These are phyloP conservation scores for Cymbidium sinense DNA, from an alignment of 106 monocot genomes.

Conservation along the genomic window DNA sequence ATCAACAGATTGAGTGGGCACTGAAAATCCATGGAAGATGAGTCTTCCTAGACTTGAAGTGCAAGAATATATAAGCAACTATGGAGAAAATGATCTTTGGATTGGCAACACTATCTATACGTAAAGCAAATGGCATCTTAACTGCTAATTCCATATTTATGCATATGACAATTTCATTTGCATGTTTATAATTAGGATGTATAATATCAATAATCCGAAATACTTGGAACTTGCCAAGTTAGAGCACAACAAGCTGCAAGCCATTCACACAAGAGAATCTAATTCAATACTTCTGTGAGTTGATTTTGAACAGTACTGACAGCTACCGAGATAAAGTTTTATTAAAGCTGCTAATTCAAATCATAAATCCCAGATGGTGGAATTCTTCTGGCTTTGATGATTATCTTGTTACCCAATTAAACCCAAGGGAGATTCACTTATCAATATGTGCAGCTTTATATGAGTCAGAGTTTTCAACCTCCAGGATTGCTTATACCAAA, in stretches of 20 bases:
- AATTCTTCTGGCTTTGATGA: conserved; percentile 15
- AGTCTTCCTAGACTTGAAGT: conserved; percentile 17
- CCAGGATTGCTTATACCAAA: conserved; percentile 29
- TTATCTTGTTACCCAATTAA: neutral
- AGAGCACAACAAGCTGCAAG: conserved; percentile 24
- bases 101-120: too few species aligned
- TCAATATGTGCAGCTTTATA: conserved; percentile 26
- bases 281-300: conserved; percentile 22
- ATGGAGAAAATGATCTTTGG: too few species aligned
- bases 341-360: neutral
- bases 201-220: conserved; percentile 27
- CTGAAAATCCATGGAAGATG: conserved; percentile 18
- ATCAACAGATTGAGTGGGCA: conserved; percentile 10
- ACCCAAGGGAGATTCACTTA: conserved; percentile 26
- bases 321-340: neutral
- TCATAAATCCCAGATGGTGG: conserved; percentile 23
- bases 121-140: too few species aligned
- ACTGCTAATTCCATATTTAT: too few species aligned
- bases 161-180: too few species aligned
- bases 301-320: neutral
- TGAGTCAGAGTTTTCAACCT: conserved; percentile 16
- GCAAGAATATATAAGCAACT: neutral
- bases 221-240: conserved; percentile 33
- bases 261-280: conserved; percentile 15
- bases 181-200: conserved; percentile 1